A percentile compares a stretch with the other conserved stretches of the same genome.
phyloP scores from a whole-genome alignment of 352 stramenopile genomes.

The Phytophthora multivora region DNA sequence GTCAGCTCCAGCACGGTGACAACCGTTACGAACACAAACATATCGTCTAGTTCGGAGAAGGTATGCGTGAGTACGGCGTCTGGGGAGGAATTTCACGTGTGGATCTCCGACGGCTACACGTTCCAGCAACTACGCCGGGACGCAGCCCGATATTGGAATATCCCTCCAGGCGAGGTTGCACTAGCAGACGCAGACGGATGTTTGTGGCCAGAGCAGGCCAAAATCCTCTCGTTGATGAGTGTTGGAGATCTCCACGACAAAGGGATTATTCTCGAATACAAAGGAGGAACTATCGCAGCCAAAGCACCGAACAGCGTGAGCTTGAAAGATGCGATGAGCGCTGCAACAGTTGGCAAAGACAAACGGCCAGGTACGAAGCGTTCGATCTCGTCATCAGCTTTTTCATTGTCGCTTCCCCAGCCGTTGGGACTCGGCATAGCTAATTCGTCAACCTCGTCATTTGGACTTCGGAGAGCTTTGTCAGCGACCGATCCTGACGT shows the following conservation, averaged over 20 bases:
- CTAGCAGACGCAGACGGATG: slow-evolving; percentile 67
- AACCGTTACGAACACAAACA: neutral
- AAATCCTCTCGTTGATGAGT: slow-evolving; percentile 66
- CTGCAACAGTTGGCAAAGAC: slow-evolving; percentile 6
- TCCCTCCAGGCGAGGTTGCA: slow-evolving; percentile 45
- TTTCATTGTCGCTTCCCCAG: slow-evolving; percentile 21
- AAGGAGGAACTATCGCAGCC: slow-evolving; percentile 29
- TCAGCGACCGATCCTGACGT: slow-evolving; percentile 18
- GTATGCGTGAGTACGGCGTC: slow-evolving; percentile 54
- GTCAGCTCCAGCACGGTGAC: neutral
- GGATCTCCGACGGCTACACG: slow-evolving; percentile 74
- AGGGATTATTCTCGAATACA: slow-evolving; percentile 60
- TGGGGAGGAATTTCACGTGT: slow-evolving; percentile 66
- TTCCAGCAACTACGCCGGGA: slow-evolving; percentile 78
- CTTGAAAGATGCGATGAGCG: slow-evolving; percentile 29
- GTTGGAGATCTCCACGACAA: slow-evolving; percentile 51
- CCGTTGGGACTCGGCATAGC: slow-evolving; percentile 4
- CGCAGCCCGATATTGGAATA: slow-evolving; percentile 72
- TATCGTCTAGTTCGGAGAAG: slow-evolving; percentile 37
- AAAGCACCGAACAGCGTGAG: slow-evolving; percentile 22
- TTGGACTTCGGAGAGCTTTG: slow-evolving; percentile 10
- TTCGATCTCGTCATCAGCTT: slow-evolving; percentile 19
- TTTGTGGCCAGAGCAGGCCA: slow-evolving; percentile 80
- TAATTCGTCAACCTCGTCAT: neutral
- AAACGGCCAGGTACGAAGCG: slow-evolving; percentile 17